Base-by-base conservation (phyloP, 1,139 yeast genomes). In the Blastobotrys illinoisensis region DNA sequence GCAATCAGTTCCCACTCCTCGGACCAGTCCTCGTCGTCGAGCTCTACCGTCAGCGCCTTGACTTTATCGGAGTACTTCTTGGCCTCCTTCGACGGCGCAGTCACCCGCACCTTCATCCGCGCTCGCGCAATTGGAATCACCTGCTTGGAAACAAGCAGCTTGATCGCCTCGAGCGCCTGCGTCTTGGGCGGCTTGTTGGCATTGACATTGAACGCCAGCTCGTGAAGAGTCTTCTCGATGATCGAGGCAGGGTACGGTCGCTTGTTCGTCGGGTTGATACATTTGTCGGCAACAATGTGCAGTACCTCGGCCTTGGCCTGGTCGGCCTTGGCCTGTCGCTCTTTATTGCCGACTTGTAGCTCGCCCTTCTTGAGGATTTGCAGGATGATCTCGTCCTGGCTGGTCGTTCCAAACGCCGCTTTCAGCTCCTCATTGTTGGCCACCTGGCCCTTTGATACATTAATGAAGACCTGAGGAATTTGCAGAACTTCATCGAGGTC, bases 401-500 rank as follows among this genome's bases (percentile, higher is more conserved):
- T 85, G 0, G 88, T 83, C 0, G 90, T 80, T 0, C 88, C 91
- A 68, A 95, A 93, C 0, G 85, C 78, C 51, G 82, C 78, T 63
- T 79, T 75, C 48, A 93, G 74, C 59, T 93, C 98, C 9, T 89
- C 97, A 62, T 87, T 83, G 24, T 91, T 83, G 2, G 99, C 99
- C 1, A 88, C 95, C 61, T 85, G 91, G 1, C 99, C 99, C 66
- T 95, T 93, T 19, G 97, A 88, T 0, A 91, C 99, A 67, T 95
- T 93, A 48, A 83, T 72, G 66, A 95, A 93, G 1, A 93, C 96
- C 68, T 88, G 97, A n/a, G 91, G 97, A 53, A 93, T 90, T 68
- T 93, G 99, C 46, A 93, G 75, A 4, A 93, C 99, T 68, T 93
- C 99, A 72, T 93, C 99, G 11, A 95, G 70, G 68, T 93, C 97